Evolutionary conservation across 2,329 filamentous ascomycete genomes (phyloP), one percentile per base, ranked within the genome.

Genomic region (Helminthosporium solani): DNA sequence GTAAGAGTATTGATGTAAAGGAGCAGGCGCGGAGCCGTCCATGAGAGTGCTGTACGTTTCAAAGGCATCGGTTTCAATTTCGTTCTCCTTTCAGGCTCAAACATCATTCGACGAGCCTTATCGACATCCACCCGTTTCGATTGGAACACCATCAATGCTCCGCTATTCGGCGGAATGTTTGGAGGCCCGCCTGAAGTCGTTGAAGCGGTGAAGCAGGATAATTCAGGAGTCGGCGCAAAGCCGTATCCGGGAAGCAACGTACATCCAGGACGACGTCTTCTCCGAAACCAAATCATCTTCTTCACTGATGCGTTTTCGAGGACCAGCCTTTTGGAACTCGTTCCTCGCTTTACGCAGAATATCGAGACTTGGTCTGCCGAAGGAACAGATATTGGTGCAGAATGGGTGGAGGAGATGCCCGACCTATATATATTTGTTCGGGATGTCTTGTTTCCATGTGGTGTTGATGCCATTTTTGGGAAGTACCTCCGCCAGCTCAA

Each of bases 391-490:
- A 40, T 52, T 7, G 40, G 16, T 14, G 21, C 40, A 4, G 38
- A 49, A 2, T 57, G 54, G 54, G 23, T 47, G 5, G 33, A 44
- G n/a, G 33, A 44, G n/a, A 35, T 45, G 31, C 33, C 33, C n/a
- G 52, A 56, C 39, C 42, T 57, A 2, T 56, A 45, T 42, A 8
- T 16, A 1, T 55, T 53, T 21, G n/a, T 55, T n/a, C 41, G 38
- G 3, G 28, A 44, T 38, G 7, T 52, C 3, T 19, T 49, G 12
- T 49, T 56, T 39, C 42, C 27, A 6, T 43, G 37, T 28, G 39
- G n/a, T 6, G 39, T 50, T 7, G 34, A 40, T 5, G 43, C 55
- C 0, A 43, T 56, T 36, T 54, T 46, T 33, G 53, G 55, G 2
- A 8, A 33, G 3, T 38, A 27, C 12, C 38, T 58, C 23, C 35